Percentiles rank a stretch among this genome's conserved stretches.
These are phyloP conservation scores for Sporisorium exsertum DNA, from an alignment of 1,284 basidiomycete genomes.

Conservation along the genomic window DNA sequence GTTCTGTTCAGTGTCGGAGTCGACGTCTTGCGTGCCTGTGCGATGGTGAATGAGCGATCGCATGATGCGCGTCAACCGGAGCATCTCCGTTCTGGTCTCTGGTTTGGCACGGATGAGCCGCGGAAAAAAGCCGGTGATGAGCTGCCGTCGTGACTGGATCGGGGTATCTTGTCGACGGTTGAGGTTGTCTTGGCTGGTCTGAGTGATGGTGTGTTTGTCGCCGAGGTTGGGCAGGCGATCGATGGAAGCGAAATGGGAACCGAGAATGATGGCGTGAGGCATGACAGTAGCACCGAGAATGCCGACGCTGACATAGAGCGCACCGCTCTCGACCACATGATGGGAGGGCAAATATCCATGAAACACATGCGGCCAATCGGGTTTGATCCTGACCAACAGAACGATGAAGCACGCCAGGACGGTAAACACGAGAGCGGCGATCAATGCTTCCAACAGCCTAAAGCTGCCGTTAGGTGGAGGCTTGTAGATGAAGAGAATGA, in stretches of 20 bases:
- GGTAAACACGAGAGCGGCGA: slow-evolving; percentile 73
- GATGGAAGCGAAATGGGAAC: slow-evolving; percentile 74
- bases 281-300: slow-evolving; percentile 75
- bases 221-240: slow-evolving; percentile 46
- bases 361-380: slow-evolving; percentile 84
- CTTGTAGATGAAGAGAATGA: slow-evolving; percentile 74
- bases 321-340: slow-evolving; percentile 73
- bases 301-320: slow-evolving; percentile 81
- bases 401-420: slow-evolving; percentile 79
- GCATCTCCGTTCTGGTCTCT: slow-evolving; percentile 19
- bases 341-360: slow-evolving; percentile 83
- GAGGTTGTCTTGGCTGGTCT: neutral
- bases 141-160: slow-evolving; percentile 15
- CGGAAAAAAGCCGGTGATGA: slow-evolving; percentile 14
- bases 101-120: slow-evolving; percentile 15
- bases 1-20: slow-evolving; percentile 8
- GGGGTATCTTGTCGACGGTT: neutral
- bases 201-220: neutral
- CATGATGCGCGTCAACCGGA: slow-evolving; percentile 22
- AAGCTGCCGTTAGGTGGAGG: slow-evolving; percentile 66
- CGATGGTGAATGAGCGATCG: slow-evolving; percentile 27
- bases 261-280: slow-evolving; percentile 92
- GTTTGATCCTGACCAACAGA: slow-evolving; percentile 79
- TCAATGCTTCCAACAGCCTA: slow-evolving; percentile 76
- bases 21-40: slow-evolving; percentile 1